phyloP scores from a whole-genome alignment of 1,284 basidiomycete species.

The Wolfiporia cocos region DNA sequence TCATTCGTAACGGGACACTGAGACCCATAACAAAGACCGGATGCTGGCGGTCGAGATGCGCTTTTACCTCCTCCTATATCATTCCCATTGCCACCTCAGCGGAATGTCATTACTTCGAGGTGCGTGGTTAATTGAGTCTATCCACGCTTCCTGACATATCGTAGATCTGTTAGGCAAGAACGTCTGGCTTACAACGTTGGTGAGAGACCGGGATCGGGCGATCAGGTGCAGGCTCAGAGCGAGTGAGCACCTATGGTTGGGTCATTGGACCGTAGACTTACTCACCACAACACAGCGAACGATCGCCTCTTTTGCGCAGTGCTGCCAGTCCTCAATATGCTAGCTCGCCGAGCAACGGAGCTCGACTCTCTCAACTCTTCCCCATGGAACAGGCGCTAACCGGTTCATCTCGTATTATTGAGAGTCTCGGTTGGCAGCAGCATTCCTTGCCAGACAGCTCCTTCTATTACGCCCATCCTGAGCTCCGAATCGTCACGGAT shows the following conservation, averaged over 20 bases:
- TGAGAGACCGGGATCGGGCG: slow-evolving; percentile 13
- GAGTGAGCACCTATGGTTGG: slow-evolving; percentile 17
- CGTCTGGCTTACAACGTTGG: slow-evolving; percentile 25
- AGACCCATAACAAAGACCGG: neutral
- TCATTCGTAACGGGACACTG: too few species aligned
- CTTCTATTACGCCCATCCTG: slow-evolving; percentile 60
- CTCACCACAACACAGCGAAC: neutral
- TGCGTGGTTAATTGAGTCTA: slow-evolving; percentile 13
- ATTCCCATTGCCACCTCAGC: slow-evolving; percentile 31
- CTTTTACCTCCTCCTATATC: slow-evolving; percentile 14
- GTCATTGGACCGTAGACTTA: neutral
- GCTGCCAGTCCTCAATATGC: neutral
- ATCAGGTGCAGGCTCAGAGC: slow-evolving; percentile 12
- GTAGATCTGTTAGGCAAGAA: slow-evolving; percentile 14
- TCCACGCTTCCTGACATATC: too few species aligned
- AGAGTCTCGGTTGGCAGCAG: slow-evolving; percentile 53
- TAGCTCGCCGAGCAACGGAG: neutral
- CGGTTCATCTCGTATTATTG: slow-evolving; percentile 16
- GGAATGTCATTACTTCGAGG: slow-evolving; percentile 30
- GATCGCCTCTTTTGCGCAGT: neutral
- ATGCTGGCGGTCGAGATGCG: slow-evolving; percentile 21
- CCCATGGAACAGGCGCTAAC: neutral
- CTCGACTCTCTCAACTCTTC: slow-evolving; percentile 1
- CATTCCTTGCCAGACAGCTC: slow-evolving; percentile 62
- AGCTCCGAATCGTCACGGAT: slow-evolving; percentile 54